Evolutionary conservation across 805 yeast genomes (phyloP), one percentile per base, ranked within the genome.

Genomic region (Kazachstania kunashirensis): DNA sequence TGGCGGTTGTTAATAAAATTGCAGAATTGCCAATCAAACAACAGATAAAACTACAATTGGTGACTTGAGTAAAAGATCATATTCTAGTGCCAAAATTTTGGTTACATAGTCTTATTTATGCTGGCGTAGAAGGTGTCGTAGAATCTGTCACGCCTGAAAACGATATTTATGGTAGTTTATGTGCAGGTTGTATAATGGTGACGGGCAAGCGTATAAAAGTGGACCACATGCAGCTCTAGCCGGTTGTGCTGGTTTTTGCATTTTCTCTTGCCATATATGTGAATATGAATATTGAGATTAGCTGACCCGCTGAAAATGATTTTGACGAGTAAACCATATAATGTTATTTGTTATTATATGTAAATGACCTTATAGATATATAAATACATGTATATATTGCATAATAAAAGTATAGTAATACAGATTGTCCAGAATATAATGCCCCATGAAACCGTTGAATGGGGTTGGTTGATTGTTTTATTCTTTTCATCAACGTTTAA

Each of bases 171-270:
- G 92, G 92, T 55, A 96, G 96, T 29, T 75, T 84, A 3, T 71
- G 75, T 31, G 97, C 97, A 5, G 98, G 98, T 2, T 89, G 96
- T 62, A 66, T 89, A 25, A 92, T 98, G 98, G 98, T 30, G 98
- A 95, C 21, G 96, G 95, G 0, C 70, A 92, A 34, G 94, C 96
- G 2, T 71, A 83, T 48, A 84, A 82, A 53, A 76, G 89, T 32
- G 98, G 98, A 0, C 98, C 98, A 1, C 86, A 79, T 50, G 94
- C 95, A 19, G 92, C 95, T 0, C 49, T 77, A 17, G 56, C 86
- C 39, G 98, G 98, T 1, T 89, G 97, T 67, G 96, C 94, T 20
- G 97, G 96, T 6, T 89, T 89, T 65, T 3, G 95, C 94, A 7
- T 89, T 89, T 59, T 80, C 94, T 38, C 77, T 85, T 4, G 94